Evolutionary conservation across 495 filamentous ascomycete species (phyloP), one percentile per base, ranked within the genome.

Genomic region (Penicillium ucsense): DNA sequence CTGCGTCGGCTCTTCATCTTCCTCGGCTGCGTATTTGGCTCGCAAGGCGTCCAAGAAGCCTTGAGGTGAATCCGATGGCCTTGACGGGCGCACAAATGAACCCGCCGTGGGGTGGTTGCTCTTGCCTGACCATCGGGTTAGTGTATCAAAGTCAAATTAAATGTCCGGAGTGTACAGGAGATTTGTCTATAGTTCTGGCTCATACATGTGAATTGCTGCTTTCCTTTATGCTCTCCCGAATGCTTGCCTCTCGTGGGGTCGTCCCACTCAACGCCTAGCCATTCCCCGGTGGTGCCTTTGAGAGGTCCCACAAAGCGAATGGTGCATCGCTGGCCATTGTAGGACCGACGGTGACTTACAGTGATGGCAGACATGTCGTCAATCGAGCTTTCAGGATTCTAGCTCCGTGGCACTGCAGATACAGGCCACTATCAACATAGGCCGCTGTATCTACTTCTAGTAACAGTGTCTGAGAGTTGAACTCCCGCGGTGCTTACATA

Each of bases 241-340:
- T 98, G 89, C 70, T 95, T 97, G 31, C 92, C 94, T 57, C 88
- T 72, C 36, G 68, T 71, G 45, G 80, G 71, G 56, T 95, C 85
- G 66, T 97, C 92, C 94, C 94, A 98, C 73, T 98, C 92, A 12
- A 97, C 88, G 29, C 92, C 92, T 12, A 98, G 71, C 94, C 92
- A 97, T 56, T 77, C 73, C 31, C 88, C 88, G 20, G 76, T 70
- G 12, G 88, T 92, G 35, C 84, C 85, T 44, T 78, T 72, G 11
- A 98, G 81, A 35, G 70, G 59, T 41, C 92, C 92, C 52, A 86
- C 70, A 57, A 89, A 96, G 31, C 89, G 80, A 41, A 98, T 79
- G 1, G 92, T 97, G 63, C 89, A 94, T 35, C 82, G 60, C 32
- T 79, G 73, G 27, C 78, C 79, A 37, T 82, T 76, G 54, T 85